phyloP scores from a whole-genome alignment of 768 basidiomycete species.

The Leucosporidium creatinivorum region DNA sequence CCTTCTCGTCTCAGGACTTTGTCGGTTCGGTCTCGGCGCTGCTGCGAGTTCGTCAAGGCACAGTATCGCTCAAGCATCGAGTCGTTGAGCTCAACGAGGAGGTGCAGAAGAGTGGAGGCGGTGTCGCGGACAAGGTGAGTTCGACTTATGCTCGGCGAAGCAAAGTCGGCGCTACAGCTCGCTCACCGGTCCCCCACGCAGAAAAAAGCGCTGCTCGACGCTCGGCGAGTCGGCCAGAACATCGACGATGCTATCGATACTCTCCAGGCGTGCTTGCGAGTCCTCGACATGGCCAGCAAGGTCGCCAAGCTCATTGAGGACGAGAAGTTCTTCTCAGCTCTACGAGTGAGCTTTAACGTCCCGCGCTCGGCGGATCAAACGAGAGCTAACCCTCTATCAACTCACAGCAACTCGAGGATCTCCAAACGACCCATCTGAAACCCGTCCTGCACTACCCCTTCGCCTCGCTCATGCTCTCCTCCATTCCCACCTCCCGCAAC shows the following conservation, averaged over 20 bases:
- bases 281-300: slow-evolving; percentile 84
- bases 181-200: slow-evolving; percentile 11
- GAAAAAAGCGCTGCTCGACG: slow-evolving; percentile 80
- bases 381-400: slow-evolving; percentile 18
- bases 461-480: slow-evolving; percentile 82
- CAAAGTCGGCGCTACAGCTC: not conserved
- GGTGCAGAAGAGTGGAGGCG: slow-evolving; percentile 77
- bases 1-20: slow-evolving; percentile 58
- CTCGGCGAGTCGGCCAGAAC: slow-evolving; percentile 85
- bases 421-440: slow-evolving; percentile 67
- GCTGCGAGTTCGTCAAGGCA: slow-evolving; percentile 91
- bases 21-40: slow-evolving; percentile 94
- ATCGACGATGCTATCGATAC: slow-evolving; percentile 96
- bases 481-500: slow-evolving; percentile 76
- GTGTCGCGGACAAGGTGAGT: slow-evolving; percentile 69
- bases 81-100: slow-evolving; percentile 81
- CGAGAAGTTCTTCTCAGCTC: slow-evolving; percentile 92
- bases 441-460: slow-evolving; percentile 87
- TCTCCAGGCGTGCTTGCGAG: slow-evolving; percentile 80
- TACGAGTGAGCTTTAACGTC: slow-evolving; percentile 72
- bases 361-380: too few species aligned
- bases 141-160: too few species aligned
- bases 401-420: slow-evolving; percentile 66
- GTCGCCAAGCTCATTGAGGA: slow-evolving; percentile 88
- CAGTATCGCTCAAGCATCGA: slow-evolving; percentile 82